These are phyloP conservation scores for Phyllosticta citribraziliensis DNA, from an alignment of 2,329 filamentous ascomycete species.

Conservation along the genomic window DNA sequence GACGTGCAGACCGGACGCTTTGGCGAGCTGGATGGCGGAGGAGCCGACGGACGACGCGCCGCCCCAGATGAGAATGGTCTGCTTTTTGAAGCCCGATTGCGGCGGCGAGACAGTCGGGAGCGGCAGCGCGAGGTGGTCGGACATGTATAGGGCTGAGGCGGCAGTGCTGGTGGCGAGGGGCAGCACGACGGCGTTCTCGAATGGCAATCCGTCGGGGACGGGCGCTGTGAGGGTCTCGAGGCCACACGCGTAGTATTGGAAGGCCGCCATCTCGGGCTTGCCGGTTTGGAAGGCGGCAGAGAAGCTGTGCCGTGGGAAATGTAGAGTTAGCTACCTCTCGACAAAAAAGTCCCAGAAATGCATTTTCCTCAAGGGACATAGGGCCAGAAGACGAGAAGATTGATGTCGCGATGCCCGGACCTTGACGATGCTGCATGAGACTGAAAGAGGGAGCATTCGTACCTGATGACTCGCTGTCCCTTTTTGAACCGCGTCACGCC, in stretches of 20 bases:
- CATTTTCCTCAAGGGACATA: no score
- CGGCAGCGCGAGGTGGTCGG: constrained; percentile 29
- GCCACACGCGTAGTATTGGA: constrained; percentile 26
- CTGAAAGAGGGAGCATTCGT: background rate
- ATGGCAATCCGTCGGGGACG: constrained; percentile 31
- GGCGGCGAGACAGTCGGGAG: constrained; percentile 23
- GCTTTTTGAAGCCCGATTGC: constrained; percentile 18
- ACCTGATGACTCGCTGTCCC: constrained; percentile 9
- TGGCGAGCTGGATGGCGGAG: constrained; percentile 25
- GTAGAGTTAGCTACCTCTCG: background rate
- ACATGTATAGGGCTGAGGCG: constrained; percentile 32
- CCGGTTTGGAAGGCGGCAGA: constrained; percentile 17
- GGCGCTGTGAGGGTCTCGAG: constrained; percentile 23
- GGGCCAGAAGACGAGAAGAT: no score
- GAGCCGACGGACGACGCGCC: constrained; percentile 27
- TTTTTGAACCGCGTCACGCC: constrained; percentile 4
- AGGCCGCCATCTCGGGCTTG: constrained; percentile 18
- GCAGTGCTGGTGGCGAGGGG: constrained; percentile 37
- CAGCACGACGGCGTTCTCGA: constrained; percentile 31
- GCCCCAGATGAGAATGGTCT: constrained; percentile 29
- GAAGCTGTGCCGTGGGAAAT: background rate
- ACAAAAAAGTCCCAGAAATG: background rate
- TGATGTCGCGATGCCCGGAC: background rate
- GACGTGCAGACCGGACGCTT: constrained; percentile 25
- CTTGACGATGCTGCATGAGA: background rate